A percentile compares a stretch with the other conserved stretches of the same genome.
Evolutionary conservation across 2,329 filamentous ascomycete species (phyloP).

Genomic region (Sclerotinia minor): DNA sequence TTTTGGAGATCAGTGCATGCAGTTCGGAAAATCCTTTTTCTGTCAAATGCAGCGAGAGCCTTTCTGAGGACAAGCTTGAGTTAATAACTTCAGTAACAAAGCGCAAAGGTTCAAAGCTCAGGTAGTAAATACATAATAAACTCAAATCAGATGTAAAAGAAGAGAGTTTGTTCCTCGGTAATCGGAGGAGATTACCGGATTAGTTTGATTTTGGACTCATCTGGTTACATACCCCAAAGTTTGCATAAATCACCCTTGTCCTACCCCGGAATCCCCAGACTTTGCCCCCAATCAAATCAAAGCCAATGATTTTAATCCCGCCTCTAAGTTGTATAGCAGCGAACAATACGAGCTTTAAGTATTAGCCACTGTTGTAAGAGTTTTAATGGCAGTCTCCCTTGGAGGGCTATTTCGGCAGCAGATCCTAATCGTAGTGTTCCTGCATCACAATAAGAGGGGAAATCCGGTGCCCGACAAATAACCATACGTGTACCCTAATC

Average conservation of each 20-base stretch:
- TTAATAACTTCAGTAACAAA: not conserved
- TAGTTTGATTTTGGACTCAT: not conserved
- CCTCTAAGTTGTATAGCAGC: not conserved
- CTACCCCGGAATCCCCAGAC: conserved; percentile 21
- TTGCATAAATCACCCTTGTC: conserved; percentile 16
- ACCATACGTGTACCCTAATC: not conserved
- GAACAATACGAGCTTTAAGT: conserved; percentile 5
- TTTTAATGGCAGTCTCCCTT: not conserved
- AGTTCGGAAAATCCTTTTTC: not conserved
- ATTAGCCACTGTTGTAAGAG: not conserved
- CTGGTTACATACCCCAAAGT: conserved; percentile 10
- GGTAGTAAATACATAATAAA: not conserved
- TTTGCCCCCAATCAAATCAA: conserved; percentile 11
- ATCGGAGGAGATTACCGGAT: not conserved
- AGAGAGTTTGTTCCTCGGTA: conserved; percentile 13
- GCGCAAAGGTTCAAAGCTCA: not conserved
- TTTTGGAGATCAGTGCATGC: conserved; percentile 3
- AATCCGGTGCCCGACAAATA: not conserved
- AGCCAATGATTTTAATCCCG: not conserved
- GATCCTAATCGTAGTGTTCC: conserved; percentile 6
- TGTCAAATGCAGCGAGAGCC: not conserved
- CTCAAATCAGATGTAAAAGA: conserved; percentile 19
- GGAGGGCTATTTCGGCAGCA: conserved; percentile 4
- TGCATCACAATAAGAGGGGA: conserved; percentile 2
- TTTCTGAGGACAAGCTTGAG: not conserved